A percentile compares a stretch with the other conserved stretches of the same genome.
phyloP scores from a whole-genome alignment of 2,329 filamentous ascomycete genomes.

The Tricladium varicosporioides region DNA sequence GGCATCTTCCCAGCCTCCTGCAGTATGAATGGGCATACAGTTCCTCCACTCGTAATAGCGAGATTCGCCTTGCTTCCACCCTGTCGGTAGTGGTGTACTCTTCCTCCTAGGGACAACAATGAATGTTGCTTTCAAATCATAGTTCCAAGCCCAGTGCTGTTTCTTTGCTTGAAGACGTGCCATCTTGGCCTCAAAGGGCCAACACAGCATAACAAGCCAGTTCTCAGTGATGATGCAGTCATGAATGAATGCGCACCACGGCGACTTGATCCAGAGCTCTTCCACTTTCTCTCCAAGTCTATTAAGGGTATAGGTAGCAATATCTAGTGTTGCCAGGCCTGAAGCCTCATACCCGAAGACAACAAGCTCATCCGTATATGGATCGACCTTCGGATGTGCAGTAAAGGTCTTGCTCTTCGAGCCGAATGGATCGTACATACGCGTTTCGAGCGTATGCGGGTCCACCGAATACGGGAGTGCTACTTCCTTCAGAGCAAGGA shows the following conservation, averaged over 20 bases:
- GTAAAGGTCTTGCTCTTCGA: constrained; percentile 47
- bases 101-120: constrained; percentile 44
- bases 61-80: constrained; percentile 27
- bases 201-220: constrained; percentile 28
- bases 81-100: constrained; percentile 20
- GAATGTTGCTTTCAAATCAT: constrained; percentile 52
- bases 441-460: constrained; percentile 44
- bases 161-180: not conserved
- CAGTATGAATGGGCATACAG: constrained; percentile 41
- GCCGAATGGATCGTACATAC: constrained; percentile 46
- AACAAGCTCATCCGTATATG: constrained; percentile 49
- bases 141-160: constrained; percentile 41
- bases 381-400: constrained; percentile 51
- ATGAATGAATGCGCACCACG: constrained; percentile 51
- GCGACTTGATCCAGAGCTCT: constrained; percentile 46
- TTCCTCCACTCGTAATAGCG: constrained; percentile 25
- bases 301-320: constrained; percentile 46
- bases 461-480: constrained; percentile 50
- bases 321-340: constrained; percentile 41
- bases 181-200: constrained; percentile 27
- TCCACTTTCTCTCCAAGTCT: constrained; percentile 41
- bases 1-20: constrained; percentile 40
- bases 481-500: constrained; percentile 52
- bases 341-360: constrained; percentile 50
- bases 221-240: constrained; percentile 47